A percentile compares a stretch with the other conserved stretches of the same genome.
Conservation (phyloP, 2,329 filamentous ascomycete species). For the Ciborinia camelliae region DNA sequence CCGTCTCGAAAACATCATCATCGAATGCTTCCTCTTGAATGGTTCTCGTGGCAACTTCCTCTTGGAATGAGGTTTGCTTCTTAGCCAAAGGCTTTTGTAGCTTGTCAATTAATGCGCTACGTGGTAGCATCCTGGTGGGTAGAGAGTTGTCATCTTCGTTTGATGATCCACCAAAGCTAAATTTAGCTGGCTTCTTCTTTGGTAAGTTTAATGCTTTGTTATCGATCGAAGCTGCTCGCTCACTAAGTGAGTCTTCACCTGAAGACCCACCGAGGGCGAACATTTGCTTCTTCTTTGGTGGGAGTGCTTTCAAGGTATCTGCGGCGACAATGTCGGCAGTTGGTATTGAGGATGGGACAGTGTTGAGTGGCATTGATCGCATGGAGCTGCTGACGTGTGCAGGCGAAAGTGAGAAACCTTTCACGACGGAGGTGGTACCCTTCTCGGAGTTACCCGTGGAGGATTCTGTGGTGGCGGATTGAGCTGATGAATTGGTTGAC, state of each 20-base stretch:
- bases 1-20: constrained; percentile 56
- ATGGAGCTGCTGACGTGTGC: constrained; percentile 68
- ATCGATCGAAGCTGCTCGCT: constrained; percentile 34
- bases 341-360: constrained; percentile 42
- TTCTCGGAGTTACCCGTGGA: constrained; percentile 32
- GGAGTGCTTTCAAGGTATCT: constrained; percentile 57
- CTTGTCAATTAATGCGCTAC: constrained; percentile 53
- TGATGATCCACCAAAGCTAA: constrained; percentile 75
- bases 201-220: constrained; percentile 25
- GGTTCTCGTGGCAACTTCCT: constrained; percentile 66
- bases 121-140: constrained; percentile 44
- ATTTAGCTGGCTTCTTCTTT: constrained; percentile 58
- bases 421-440: constrained; percentile 63
- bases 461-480: constrained; percentile 44
- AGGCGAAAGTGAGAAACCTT: constrained; percentile 85
- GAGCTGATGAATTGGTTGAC: constrained; percentile 30
- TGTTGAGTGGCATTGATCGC: constrained; percentile 45
- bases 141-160: constrained; percentile 81
- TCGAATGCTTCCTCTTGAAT: constrained; percentile 54
- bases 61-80: constrained; percentile 81
- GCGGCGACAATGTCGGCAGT: constrained; percentile 50
- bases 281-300: constrained; percentile 58
- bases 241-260: constrained; percentile 39
- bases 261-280: constrained; percentile 47
- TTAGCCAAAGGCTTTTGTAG: constrained; percentile 49